A percentile compares a stretch with the other conserved stretches of the same genome.
Conservation (phyloP, 306 rosid genomes). For the Abrus precatorius region DNA sequence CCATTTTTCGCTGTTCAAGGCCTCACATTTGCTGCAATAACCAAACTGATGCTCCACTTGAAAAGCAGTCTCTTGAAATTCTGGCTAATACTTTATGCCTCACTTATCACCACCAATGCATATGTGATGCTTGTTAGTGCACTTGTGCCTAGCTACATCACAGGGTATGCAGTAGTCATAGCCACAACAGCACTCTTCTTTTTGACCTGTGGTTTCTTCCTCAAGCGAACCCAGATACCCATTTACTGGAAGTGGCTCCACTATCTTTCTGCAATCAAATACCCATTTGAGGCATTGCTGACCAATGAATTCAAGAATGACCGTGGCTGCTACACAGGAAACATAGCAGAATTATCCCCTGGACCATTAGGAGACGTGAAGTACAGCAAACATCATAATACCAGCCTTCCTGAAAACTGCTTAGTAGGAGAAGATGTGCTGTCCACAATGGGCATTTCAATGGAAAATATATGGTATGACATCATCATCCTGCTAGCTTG, state of each 20-base stretch:
- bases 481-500: slow-evolving; percentile 79
- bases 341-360: slow-evolving; percentile 61
- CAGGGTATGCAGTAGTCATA: slow-evolving; percentile 89
- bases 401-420: slow-evolving; percentile 41
- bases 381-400: slow-evolving; percentile 50
- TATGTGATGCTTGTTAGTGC: slow-evolving; percentile 95
- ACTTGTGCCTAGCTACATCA: slow-evolving; percentile 90
- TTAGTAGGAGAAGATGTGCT: slow-evolving; percentile 77
- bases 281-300: slow-evolving; percentile 88
- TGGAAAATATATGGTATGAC: slow-evolving; percentile 64
- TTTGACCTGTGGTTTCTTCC: slow-evolving; percentile 87
- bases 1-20: slow-evolving; percentile 92
- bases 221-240: slow-evolving; percentile 76
- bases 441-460: slow-evolving; percentile 65
- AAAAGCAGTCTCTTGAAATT: slow-evolving; percentile 57
- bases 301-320: slow-evolving; percentile 76
- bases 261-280: slow-evolving; percentile 87
- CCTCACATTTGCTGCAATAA: slow-evolving; percentile 82
- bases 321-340: slow-evolving; percentile 65
- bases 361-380: slow-evolving; percentile 74
- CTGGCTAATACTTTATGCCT: slow-evolving; percentile 80
- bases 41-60: slow-evolving; percentile 65
- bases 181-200: slow-evolving; percentile 97
- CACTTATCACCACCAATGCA: slow-evolving; percentile 85
- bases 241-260: slow-evolving; percentile 79